Base-by-base conservation (phyloP, 2,329 filamentous ascomycete genomes). In the Pseudogymnoascus sp. region DNA sequence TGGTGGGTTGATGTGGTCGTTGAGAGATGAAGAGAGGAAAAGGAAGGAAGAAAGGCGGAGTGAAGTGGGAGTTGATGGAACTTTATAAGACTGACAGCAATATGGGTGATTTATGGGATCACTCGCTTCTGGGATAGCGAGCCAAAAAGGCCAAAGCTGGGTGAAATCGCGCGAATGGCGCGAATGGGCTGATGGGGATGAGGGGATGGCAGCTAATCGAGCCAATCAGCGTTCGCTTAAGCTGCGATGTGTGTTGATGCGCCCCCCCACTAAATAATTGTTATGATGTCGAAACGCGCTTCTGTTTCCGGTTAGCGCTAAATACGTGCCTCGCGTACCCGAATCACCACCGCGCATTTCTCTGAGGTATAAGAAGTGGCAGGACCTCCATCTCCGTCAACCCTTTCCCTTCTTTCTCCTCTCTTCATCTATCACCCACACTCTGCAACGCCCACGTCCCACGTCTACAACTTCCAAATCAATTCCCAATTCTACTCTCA, bases 401-500 rank as follows among this genome's bases (percentile, higher is more conserved):
- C 59, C 43, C 46, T 65, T 43, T 63, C 61, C 63, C 40, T 56
- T 63, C 64, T 61, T 65, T 63, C 60, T 74, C 73, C 68, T 62
- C 61, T 63, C 65, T 65, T 65, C 66, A 68, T 75, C 74, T 72
- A 73, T 74, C 74, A 65, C 53, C 63, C 63, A 62, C 42, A 37
- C 60, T 63, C 59, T 63, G 43, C 65, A 66, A 64, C 61, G 63
- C 63, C 65, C 60, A 63, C 67, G 43, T 40, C 31, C 38, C 62
- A 63, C 64, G 64, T 43, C 42, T 62, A 37, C 60, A 23, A 64
- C 62, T 62, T 60, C 38, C 21, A 23, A 59, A 67, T 62, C 59
- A 72, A 76, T 75, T 75, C 21, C 72, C 74, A 72, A 74, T 73
- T 75, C 74, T 72, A 65, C 62, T 65, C 65, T 68, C 67, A 60